phyloP scores from a whole-genome alignment of 2,329 filamentous ascomycete genomes.

The Cyclaneusma minus region DNA sequence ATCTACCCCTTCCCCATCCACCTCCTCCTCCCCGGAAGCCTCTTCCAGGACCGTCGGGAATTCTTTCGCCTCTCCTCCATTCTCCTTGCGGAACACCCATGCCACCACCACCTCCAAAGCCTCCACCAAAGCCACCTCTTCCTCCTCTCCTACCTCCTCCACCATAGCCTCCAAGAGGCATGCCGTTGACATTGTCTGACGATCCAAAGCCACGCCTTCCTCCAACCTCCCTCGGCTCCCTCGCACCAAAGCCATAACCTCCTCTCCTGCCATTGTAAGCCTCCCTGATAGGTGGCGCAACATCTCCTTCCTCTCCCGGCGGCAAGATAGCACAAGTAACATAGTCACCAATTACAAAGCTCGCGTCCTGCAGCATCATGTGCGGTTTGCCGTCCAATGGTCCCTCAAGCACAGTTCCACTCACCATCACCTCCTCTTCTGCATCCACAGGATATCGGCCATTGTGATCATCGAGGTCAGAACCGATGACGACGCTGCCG shows the following conservation, averaged over 20 bases:
- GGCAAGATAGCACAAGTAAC: constrained; percentile 70
- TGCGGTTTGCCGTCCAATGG: constrained; percentile 41
- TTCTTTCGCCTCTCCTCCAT: constrained; percentile 25
- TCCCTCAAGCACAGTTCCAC: constrained; percentile 15
- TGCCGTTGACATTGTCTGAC: constrained; percentile 21
- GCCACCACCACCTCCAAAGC: constrained; percentile 22
- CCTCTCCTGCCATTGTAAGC: constrained; percentile 19
- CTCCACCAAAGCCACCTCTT: constrained; percentile 24
- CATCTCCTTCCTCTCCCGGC: constrained; percentile 56
- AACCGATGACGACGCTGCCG: constrained; percentile 68
- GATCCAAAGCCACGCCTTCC: constrained; percentile 19
- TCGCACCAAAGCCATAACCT: constrained; percentile 23
- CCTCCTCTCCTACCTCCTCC: constrained; percentile 23
- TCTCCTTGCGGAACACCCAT: constrained; percentile 20
- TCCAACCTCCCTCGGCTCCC: constrained; percentile 20
- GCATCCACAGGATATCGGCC: constrained; percentile 23
- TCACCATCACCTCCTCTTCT: constrained; percentile 19
- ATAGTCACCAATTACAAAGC: constrained; percentile 82
- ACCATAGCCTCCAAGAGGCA: constrained; percentile 22
- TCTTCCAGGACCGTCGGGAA: constrained; percentile 21
- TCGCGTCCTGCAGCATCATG: constrained; percentile 60
- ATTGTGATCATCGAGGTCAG: constrained; percentile 33
- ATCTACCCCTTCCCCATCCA: constrained; percentile 27
- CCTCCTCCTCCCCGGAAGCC: constrained; percentile 29
- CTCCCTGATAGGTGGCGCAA: constrained; percentile 45